Percentiles rank a stretch among this genome's conserved stretches.
These are phyloP conservation scores for Candida insectorum DNA, from an alignment of 805 yeast genomes.

Conservation along the genomic window DNA sequence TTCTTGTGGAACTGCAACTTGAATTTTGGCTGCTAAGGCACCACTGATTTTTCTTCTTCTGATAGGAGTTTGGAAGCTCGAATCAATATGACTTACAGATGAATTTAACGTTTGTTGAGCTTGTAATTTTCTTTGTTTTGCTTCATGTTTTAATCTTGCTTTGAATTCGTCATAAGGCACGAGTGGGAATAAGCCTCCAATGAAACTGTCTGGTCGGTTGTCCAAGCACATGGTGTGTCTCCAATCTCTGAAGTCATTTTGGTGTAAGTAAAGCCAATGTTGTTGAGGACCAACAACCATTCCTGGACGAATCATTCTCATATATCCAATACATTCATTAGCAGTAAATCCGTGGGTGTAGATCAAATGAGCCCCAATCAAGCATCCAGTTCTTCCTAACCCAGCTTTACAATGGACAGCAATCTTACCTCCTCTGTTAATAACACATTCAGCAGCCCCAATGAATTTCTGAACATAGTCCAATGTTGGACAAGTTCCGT, in stretches of 20 bases:
- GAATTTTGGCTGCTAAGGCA: conserved; percentile 63
- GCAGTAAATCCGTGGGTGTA: conserved; percentile 98
- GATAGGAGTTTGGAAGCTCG: conserved; percentile 69
- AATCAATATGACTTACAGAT: conserved; percentile 30
- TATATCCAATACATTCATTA: conserved; percentile 91
- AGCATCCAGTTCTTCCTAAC: conserved; percentile 94
- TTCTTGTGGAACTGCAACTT: conserved; percentile 80
- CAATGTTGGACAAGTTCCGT: conserved; percentile 96
- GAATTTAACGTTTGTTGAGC: conserved; percentile 30
- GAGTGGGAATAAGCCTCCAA: conserved; percentile 66
- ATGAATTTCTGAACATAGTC: conserved; percentile 88
- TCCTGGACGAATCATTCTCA: conserved; percentile 96
- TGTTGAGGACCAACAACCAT: conserved; percentile 99
- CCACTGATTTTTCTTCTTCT: conserved; percentile 66
- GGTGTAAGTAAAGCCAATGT: conserved; percentile 96
- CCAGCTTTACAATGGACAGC: conserved; percentile 99
- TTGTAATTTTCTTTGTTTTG: conserved; percentile 34
- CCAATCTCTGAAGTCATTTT: conserved; percentile 96
- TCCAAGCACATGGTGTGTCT: conserved; percentile 84
- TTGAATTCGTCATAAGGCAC: conserved; percentile 61
- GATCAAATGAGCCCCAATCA: conserved; percentile 94
- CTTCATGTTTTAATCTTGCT: conserved; percentile 45
- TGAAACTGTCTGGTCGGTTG: conserved; percentile 57
- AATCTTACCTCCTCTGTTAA: conserved; percentile 81
- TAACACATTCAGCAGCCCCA: conserved; percentile 91